Base-by-base conservation (phyloP, 306 rosid species). In the Quercus parvula region DNA sequence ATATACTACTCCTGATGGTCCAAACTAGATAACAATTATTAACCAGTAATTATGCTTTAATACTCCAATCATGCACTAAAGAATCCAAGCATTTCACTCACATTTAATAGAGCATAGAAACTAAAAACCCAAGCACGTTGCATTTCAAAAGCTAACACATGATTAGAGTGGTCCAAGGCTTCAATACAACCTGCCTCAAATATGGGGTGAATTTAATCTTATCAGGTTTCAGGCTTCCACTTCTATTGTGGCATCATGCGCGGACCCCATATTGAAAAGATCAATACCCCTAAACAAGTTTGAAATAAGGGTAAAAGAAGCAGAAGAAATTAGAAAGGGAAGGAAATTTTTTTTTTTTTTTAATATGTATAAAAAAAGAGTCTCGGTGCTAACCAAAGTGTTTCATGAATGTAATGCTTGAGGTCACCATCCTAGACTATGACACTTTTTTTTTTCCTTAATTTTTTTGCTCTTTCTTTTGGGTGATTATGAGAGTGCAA, bases 191-290 rank as follows among this genome's bases (percentile, higher is more conserved):
- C 57, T 62, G 17, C 31, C 35, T 44, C 44, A 63, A 11, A 24
- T 55, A 20, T 12, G 17, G 24, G 44, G 44, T 64, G 71, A 64
- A 64, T 77, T 31, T 66, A 51, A 25, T 66, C 70, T 22, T 18
- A 30, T 52, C 58, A 38, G 5, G 58, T 78, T 46, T 44, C 72
- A 46, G 25, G 33, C 68, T 49, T 14, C 35, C 22, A 12, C 14
- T 46, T 17, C 58, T 13, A 74, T 12, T 22, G 38, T 15, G 28
- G 55, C 82, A 9, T 52, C 70, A 67, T 27, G 69, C 54, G 69
- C 54, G 61, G 56, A 81, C 22, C 56, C 46, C 76, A 74, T 68
- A 69, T 64, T 74, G 59, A 74, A 64, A 74, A 24, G 73, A 51
- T 31, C 73, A 62, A 18, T 12, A 33, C 30, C 59, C 25, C 46